phyloP scores from a whole-genome alignment of 345 rosid species.

The Angophora floribunda region DNA sequence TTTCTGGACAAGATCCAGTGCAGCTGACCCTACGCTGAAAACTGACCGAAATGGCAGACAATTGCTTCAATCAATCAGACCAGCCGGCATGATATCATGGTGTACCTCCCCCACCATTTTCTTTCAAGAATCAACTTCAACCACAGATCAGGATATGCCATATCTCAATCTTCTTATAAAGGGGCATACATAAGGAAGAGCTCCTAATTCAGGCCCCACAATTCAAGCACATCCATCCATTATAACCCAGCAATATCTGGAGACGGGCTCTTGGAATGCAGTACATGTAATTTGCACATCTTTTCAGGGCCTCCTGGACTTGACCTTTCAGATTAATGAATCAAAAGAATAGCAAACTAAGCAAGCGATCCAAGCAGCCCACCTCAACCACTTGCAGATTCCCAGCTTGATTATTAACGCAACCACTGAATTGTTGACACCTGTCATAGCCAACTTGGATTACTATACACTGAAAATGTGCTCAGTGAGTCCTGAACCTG shows the following conservation, averaged over 20 bases:
- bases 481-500: background rate
- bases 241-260: background rate
- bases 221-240: background rate
- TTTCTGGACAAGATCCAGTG: background rate
- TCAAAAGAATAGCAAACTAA: slow-evolving; percentile 6
- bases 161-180: slow-evolving; percentile 4
- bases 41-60: slow-evolving; percentile 36
- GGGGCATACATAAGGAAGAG: background rate
- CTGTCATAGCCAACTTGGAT: background rate
- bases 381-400: slow-evolving; percentile 16
- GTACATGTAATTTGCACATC: slow-evolving; percentile 5
- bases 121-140: slow-evolving; percentile 8
- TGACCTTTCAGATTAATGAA: background rate
- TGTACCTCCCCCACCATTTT: slow-evolving; percentile 30
- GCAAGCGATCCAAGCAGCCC: slow-evolving; percentile 2
- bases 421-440: slow-evolving; percentile 2
- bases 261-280: background rate
- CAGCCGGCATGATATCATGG: slow-evolving; percentile 12
- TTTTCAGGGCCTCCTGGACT: slow-evolving; percentile 3
- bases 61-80: slow-evolving; percentile 26
- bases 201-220: slow-evolving; percentile 5
- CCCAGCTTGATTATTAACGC: slow-evolving; percentile 1
- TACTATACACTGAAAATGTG: background rate
- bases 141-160: slow-evolving; percentile 24
- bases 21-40: background rate